These are phyloP conservation scores for Acacia melanoxylon DNA, from an alignment of 306 rosid species.

Conservation along the genomic window DNA sequence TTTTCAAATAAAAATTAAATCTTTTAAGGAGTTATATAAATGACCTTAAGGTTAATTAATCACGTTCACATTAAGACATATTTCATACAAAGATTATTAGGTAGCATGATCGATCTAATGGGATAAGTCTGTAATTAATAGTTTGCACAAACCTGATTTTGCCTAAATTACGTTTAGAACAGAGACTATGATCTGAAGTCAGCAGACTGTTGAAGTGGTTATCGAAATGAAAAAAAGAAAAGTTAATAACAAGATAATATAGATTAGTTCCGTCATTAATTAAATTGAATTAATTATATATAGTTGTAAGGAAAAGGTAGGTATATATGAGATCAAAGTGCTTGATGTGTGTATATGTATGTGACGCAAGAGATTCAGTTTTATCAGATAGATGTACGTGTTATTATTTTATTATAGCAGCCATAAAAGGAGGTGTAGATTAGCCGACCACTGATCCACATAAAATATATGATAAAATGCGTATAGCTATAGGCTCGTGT, in stretches of 20 bases:
- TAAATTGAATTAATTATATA: neutral
- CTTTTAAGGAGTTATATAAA: neutral
- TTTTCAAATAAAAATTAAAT: neutral
- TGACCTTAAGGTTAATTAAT: neutral
- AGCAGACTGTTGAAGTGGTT: conserved; percentile 25
- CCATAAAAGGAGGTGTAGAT: conserved; percentile 28
- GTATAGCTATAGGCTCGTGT: neutral
- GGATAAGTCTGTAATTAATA: neutral
- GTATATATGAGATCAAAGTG: conserved; percentile 1
- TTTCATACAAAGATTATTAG: neutral
- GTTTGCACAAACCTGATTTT: neutral
- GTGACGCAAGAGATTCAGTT: conserved; percentile 27
- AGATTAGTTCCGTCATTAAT: neutral
- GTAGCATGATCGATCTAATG: neutral
- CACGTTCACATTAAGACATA: neutral
- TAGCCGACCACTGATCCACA: conserved; percentile 31
- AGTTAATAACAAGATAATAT: conserved; percentile 30
- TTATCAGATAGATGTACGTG: conserved; percentile 36
- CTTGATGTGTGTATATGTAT: conserved; percentile 1
- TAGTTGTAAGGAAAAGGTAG: neutral
- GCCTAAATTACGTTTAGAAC: conserved; percentile 31
- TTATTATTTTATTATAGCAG: conserved; percentile 38
- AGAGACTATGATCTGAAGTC: conserved; percentile 24
- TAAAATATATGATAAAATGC: conserved; percentile 8
- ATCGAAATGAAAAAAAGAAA: conserved; percentile 26